Base-by-base conservation (phyloP, 768 basidiomycete species). In the Mycena sanguinolenta region DNA sequence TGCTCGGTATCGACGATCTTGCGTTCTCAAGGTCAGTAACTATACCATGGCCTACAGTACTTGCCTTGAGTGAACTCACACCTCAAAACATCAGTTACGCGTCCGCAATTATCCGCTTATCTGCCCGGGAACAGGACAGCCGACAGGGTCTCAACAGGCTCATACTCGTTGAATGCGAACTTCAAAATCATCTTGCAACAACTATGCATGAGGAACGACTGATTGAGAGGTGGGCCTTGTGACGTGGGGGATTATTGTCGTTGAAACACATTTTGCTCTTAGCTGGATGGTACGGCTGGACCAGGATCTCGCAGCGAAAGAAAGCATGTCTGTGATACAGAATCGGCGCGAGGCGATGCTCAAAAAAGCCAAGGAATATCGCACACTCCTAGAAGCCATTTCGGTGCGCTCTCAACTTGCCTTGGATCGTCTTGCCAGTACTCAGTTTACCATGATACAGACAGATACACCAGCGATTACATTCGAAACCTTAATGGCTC, bases 281-380 rank as follows among this genome's bases (percentile, higher is more conserved):
- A 87, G 85, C 36, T 85, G 84, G 84, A 81, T 77, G 42, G 69
- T 78, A 27, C 67, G 65, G 1, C 50, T 84, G 5, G 73, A 74
- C 9, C 67, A 76, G 13, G 79, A 79, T 7, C 63, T 73, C 8
- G 63, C 76, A 1, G 63, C 67, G 6, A 73, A 73, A 6, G 81
- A 83, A 50, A 80, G 69, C 14, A 65, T 79, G 10, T 72, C 77
- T 0, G 76, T 74, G 16, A 68, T 86, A 3, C 84, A 85, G 57
- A 78, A 84, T 34, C 79, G 81, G 1, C 83, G 82, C 69, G 83
- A 84, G n/a, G 78, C 77, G 6, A 67, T 86, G n/a, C 66, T 82
- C 1, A 80, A 81, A 39, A 88, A 85, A 67, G 86, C 85, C 0
- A 86, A 86, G 66, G 86, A 87, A 71, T 84, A 85, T 67, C 83